Evolutionary conservation across 2,329 filamentous ascomycete genomes (phyloP).

Genomic region (Rhynchosporium secalis): DNA sequence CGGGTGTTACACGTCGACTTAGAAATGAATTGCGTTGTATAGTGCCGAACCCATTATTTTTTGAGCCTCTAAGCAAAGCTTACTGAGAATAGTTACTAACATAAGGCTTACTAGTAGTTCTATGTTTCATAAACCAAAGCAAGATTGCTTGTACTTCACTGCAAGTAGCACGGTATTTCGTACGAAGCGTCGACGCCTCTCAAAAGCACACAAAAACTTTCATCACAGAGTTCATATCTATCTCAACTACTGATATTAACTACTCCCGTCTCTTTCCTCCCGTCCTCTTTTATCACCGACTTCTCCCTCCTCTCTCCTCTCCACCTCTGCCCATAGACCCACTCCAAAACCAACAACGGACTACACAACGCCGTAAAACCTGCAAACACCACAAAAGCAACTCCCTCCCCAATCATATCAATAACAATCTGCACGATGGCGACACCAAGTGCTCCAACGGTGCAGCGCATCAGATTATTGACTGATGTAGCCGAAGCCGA

Average conservation of each 20-base stretch:
- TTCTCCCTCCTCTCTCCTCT: conserved; percentile 24
- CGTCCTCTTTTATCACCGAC: conserved; percentile 19
- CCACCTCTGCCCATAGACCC: conserved; percentile 29
- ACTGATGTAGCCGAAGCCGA: conserved; percentile 41
- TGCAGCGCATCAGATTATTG: conserved; percentile 41
- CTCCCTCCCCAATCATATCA: conserved; percentile 29
- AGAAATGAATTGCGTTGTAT: too few relatives aligned
- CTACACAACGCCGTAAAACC: conserved; percentile 19
- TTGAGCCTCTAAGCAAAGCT: too few relatives aligned
- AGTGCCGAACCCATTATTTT: too few relatives aligned
- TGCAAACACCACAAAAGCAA: conserved; percentile 28
- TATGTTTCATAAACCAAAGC: too few relatives aligned
- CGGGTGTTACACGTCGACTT: too few relatives aligned
- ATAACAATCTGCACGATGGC: conserved; percentile 32
- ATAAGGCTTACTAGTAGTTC: too few relatives aligned
- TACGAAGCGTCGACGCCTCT: not conserved
- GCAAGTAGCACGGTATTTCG: too few relatives aligned
- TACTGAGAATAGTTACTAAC: too few relatives aligned
- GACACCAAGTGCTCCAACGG: conserved; percentile 38
- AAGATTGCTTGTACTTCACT: too few relatives aligned
- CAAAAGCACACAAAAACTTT: not conserved
- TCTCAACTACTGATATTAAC: conserved; percentile 13
- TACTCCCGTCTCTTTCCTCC: conserved; percentile 18
- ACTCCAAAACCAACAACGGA: conserved; percentile 28
- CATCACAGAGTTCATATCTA: not conserved